These are phyloP conservation scores for Rhynchosporium secalis DNA, from an alignment of 2,329 filamentous ascomycete genomes.

Conservation along the genomic window DNA sequence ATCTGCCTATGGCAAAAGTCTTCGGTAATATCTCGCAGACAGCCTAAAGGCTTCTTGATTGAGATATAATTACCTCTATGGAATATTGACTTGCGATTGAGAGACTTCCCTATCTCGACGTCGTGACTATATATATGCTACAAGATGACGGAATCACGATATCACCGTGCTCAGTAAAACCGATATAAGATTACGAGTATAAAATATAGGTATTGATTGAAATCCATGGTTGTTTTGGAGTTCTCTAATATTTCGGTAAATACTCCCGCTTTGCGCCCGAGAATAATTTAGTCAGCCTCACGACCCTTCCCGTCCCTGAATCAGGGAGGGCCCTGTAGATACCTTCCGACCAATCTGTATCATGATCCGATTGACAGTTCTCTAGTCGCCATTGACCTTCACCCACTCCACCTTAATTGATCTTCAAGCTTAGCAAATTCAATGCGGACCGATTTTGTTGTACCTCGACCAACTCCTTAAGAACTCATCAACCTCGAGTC, in stretches of 20 bases:
- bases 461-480: conserved; percentile 4
- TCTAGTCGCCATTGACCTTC: conserved; percentile 19
- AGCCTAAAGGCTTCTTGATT: no score
- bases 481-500: conserved; percentile 1
- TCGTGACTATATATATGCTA: no score
- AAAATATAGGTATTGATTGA: not conserved
- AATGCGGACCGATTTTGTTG: conserved; percentile 20
- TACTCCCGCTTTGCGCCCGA: not conserved
- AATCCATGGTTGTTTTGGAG: not conserved
- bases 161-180: no score
- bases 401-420: conserved; percentile 19
- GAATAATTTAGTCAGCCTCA: conserved; percentile 4
- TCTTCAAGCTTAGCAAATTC: conserved; percentile 20
- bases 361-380: conserved; percentile 22
- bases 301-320: conserved; percentile 17
- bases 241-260: no score
- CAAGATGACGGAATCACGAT: no score
- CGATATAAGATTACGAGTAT: no score
- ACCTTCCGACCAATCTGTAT: conserved; percentile 25
- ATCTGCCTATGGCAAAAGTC: no score
- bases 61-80: no score
- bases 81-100: no score
- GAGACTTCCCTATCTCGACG: no score
- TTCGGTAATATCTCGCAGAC: no score
- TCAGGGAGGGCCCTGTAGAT: conserved; percentile 18